Evolutionary conservation across 202 grass and related monocot genomes (phyloP).

Genomic region (Cymbopogon flexuosus): DNA sequence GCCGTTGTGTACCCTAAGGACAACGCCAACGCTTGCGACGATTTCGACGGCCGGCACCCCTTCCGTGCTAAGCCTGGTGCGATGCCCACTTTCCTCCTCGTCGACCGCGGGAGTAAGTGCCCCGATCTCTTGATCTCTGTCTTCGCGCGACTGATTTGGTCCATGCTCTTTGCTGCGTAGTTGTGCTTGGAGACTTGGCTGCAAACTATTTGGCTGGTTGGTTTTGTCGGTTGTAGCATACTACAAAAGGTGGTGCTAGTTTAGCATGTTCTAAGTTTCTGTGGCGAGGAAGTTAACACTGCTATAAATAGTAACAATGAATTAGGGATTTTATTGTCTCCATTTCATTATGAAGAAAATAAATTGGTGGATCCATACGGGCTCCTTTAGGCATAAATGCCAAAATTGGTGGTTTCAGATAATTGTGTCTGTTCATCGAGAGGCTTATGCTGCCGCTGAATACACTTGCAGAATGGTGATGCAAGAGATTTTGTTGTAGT

Average conservation of each 20-base stretch:
- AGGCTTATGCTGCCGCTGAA: not conserved
- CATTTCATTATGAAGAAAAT: not conserved
- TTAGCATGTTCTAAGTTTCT: slow-evolving; percentile 13
- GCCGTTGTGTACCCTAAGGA: slow-evolving; percentile 71
- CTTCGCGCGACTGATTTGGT: not conserved
- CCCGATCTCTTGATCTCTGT: not conserved
- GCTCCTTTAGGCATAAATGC: not conserved
- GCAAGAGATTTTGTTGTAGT: not conserved
- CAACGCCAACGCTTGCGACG: slow-evolving; percentile 60
- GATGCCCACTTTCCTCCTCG: slow-evolving; percentile 79
- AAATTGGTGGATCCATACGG: not conserved
- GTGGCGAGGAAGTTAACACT: not conserved
- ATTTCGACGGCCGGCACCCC: slow-evolving; percentile 39
- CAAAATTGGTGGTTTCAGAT: not conserved
- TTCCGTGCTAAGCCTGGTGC: slow-evolving; percentile 71
- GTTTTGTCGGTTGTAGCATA: not conserved
- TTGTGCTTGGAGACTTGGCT: not conserved
- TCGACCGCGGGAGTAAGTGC: slow-evolving; percentile 79
- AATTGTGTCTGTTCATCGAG: not conserved
- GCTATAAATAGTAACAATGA: not conserved
- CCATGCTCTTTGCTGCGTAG: not conserved
- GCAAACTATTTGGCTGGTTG: not conserved
- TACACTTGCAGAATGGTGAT: not conserved
- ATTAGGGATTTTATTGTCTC: not conserved
- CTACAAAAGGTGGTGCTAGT: not conserved